Evolutionary conservation across 306 rosid genomes (phyloP).

Genomic region (Fragaria ananassa): DNA sequence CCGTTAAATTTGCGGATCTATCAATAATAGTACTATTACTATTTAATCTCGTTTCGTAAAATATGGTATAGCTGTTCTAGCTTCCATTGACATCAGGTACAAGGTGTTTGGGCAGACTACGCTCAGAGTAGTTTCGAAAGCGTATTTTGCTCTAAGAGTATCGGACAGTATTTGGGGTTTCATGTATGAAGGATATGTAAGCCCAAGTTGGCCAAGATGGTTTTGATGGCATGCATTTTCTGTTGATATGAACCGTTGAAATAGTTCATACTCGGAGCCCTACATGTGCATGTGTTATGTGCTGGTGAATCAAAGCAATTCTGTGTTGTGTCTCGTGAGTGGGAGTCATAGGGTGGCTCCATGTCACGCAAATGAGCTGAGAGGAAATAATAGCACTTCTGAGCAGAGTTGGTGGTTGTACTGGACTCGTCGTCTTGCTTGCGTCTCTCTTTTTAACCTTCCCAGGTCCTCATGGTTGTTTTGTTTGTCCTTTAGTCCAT

Average conservation of each 20-base stretch:
- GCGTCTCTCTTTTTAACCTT: neutral
- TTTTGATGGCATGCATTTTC: too few relatives aligned
- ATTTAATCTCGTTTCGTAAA: neutral
- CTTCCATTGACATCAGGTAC: neutral
- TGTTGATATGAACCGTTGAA: too few relatives aligned
- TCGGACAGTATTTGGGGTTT: neutral
- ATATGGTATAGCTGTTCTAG: neutral
- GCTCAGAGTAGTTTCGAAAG: neutral
- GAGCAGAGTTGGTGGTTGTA: neutral
- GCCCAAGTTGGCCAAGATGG: too few relatives aligned
- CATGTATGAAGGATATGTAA: too few relatives aligned
- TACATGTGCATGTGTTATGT: neutral
- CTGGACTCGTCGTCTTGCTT: neutral
- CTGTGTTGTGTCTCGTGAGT: neutral
- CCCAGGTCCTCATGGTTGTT: neutral
- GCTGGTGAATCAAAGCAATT: neutral
- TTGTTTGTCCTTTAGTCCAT: conserved; percentile 13
- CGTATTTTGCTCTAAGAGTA: neutral
- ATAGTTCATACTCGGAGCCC: neutral
- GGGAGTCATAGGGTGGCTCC: neutral
- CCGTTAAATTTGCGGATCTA: neutral
- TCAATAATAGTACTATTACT: neutral
- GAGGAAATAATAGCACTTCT: neutral
- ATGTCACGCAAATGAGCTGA: neutral
- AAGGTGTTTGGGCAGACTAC: neutral